These are phyloP conservation scores for Afroboletus lepidellus DNA, from an alignment of 1,284 basidiomycete species.

Conservation along the genomic window DNA sequence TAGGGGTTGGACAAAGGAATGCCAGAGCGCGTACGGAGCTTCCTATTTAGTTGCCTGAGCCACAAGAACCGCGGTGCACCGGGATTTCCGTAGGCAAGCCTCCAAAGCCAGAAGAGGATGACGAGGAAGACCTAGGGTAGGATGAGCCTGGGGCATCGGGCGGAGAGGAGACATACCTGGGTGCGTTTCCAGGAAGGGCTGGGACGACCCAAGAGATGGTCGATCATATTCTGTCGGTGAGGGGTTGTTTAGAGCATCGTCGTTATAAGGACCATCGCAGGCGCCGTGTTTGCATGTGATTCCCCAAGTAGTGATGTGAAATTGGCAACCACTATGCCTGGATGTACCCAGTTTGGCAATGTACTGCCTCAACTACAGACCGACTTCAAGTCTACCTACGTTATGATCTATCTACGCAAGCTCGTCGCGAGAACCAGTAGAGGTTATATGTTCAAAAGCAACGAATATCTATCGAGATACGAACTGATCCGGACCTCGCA, in stretches of 20 bases:
- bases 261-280: conserved; percentile 6
- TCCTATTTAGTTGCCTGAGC: conserved; percentile 58
- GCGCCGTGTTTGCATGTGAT: conserved; percentile 38
- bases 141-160: conserved; percentile 3
- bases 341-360: conserved; percentile 1
- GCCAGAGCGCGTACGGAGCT: conserved; percentile 49
- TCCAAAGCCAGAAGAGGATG: conserved; percentile 87
- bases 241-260: conserved; percentile 7
- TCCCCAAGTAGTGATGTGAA: not conserved
- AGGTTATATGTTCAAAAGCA: not conserved
- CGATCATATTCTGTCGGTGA: conserved; percentile 59
- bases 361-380: not conserved
- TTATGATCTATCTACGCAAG: not conserved
- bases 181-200: conserved; percentile 73
- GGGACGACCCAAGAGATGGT: conserved; percentile 79
- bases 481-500: not conserved
- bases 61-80: conserved; percentile 64
- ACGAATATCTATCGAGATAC: not conserved
- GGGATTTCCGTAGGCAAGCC: conserved; percentile 69
- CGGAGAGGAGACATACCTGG: conserved; percentile 47
- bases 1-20: not conserved
- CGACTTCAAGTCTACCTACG: not conserved
- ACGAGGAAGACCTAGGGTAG: conserved; percentile 73
- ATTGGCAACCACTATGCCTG: not conserved
- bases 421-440: too few relatives aligned